Evolutionary conservation across 805 yeast genomes (phyloP).

Genomic region (Starmerella etchellsii): DNA sequence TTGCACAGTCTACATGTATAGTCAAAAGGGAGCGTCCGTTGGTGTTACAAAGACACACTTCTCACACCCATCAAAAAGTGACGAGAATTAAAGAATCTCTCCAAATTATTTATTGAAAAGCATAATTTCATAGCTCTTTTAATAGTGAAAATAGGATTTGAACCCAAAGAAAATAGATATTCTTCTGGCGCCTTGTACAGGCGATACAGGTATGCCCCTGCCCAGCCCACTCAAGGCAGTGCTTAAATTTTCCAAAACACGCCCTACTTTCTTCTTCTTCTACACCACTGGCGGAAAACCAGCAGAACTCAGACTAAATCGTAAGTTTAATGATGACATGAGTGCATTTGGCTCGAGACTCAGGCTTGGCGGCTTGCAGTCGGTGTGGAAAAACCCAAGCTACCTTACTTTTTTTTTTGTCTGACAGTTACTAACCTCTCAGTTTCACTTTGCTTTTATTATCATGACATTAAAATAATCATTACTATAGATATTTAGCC

Average conservation of each 20-base stretch:
- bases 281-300: not conserved
- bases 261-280: not conserved
- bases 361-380: slow-evolving; percentile 38
- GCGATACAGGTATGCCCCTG: no score
- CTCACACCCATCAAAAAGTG: no score
- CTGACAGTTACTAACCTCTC: slow-evolving; percentile 34
- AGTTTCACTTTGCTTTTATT: no score
- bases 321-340: slow-evolving; percentile 64
- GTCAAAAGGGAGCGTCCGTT: slow-evolving; percentile 64
- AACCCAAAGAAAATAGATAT: no score
- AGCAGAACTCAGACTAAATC: slow-evolving; percentile 1
- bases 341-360: slow-evolving; percentile 99
- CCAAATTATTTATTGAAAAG: no score
- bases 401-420: slow-evolving; percentile 68
- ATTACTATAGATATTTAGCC: not conserved
- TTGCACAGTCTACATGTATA: slow-evolving; percentile 72
- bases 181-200: no score
- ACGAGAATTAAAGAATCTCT: no score
- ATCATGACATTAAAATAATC: not conserved
- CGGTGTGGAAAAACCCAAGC: slow-evolving; percentile 99
- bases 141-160: no score
- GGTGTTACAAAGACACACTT: slow-evolving; percentile 76
- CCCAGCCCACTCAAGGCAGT: not conserved
- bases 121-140: no score
- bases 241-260: not conserved